Evolutionary conservation across 2,329 filamentous ascomycete genomes (phyloP).

Genomic region (Xylariaceae sp.): DNA sequence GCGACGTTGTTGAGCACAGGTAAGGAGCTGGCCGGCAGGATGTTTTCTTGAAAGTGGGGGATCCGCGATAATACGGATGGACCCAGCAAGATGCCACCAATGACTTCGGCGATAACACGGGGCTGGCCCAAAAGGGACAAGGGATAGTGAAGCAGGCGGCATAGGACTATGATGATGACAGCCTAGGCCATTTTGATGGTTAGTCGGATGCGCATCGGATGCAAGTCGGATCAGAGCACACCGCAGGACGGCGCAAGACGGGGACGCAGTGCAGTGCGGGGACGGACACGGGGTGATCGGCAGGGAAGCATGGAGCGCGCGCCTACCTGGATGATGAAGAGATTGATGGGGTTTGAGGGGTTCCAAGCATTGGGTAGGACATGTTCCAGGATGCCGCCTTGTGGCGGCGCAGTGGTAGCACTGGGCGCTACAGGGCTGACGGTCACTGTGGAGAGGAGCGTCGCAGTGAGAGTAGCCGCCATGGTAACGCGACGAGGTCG

Average conservation of each 20-base stretch:
- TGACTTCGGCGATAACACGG: slow-evolving; percentile 73
- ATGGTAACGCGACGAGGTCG: slow-evolving; percentile 10
- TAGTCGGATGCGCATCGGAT: neutral
- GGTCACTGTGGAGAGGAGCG: slow-evolving; percentile 25
- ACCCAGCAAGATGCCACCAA: slow-evolving; percentile 69
- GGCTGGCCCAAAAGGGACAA: slow-evolving; percentile 68
- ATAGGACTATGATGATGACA: slow-evolving; percentile 68
- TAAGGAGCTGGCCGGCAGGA: slow-evolving; percentile 64
- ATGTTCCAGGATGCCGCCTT: slow-evolving; percentile 66
- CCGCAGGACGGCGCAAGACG: neutral
- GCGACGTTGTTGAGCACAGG: slow-evolving; percentile 64
- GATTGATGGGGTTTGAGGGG: slow-evolving; percentile 64
- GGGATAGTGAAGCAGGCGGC: slow-evolving; percentile 66
- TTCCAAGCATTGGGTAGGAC: slow-evolving; percentile 65
- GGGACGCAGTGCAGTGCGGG: neutral
- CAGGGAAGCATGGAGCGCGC: neutral
- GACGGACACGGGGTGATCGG: neutral
- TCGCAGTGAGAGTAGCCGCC: slow-evolving; percentile 26
- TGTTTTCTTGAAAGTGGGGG: slow-evolving; percentile 61
- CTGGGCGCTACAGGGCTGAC: slow-evolving; percentile 19
- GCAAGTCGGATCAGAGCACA: neutral
- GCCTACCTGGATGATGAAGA: slow-evolving; percentile 69
- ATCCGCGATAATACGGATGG: slow-evolving; percentile 72
- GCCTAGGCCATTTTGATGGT: slow-evolving; percentile 43
- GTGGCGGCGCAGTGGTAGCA: slow-evolving; percentile 36